Evolutionary conservation across 2,329 filamentous ascomycete species (phyloP), one percentile per base, ranked within the genome.

Genomic region (Knufia fluminis): DNA sequence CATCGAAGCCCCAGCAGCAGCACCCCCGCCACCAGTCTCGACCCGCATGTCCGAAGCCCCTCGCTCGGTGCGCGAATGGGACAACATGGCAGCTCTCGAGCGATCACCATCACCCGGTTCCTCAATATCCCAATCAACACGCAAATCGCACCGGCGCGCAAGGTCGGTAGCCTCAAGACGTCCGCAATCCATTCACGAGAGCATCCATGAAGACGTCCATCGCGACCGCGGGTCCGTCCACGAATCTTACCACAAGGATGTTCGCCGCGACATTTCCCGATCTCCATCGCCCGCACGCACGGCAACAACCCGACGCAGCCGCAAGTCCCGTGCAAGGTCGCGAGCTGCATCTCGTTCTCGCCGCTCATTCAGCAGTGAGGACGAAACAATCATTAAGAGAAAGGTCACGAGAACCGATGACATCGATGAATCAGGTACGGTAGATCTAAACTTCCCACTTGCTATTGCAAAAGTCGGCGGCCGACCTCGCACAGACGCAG

Each of bases 401-500:
- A 61, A 57, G 43, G 57, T 63, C 55, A 64, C 61, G 44, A 49
- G 40, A 10, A 64, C 68, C 46, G 64, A 70, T 50, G 68, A 66
- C 33, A 61, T 66, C 26, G 69, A 72, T 53, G 71, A 74, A 48
- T 71, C 67, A 31, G 71, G 71, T 50, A 61, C 69, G 24, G 71
- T 75, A 14, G 54, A 60, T 32, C 64, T 67, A 36, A 70, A 69
- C 0, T 32, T 32, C 17, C 70, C 71, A 4, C 62, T 73, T 32
- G 69, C 70, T 0, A 59, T 80, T 9, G 71, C 78, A 35, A 61
- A 78, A 2, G 70, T 76, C 2, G 68, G 75, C 20, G 70, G 71
- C 26, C 71, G 53, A 63, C 68, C 60, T 60, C 69, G 58, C 55
- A 71, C 68, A 4, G 78, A 83, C 36, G 75, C 79, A 16, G 82